Evolutionary conservation across 108 stramenopile genomes (phyloP), one percentile per base, ranked within the genome.

Genomic region (Nannochloropsis granulata): DNA sequence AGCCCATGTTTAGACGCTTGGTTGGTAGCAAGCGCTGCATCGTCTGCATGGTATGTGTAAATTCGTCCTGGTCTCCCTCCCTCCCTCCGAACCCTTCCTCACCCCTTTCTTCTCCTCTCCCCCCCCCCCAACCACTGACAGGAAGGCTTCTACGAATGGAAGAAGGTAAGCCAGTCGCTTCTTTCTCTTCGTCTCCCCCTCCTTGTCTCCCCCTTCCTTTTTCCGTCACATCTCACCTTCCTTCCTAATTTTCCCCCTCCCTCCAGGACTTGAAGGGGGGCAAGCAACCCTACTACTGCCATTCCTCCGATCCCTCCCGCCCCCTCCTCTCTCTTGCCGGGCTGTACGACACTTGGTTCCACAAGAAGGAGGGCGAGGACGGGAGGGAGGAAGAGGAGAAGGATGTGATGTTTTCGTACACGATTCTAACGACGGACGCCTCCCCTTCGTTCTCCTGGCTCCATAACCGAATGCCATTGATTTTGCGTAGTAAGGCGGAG

Each of bases 131-230:
- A 71, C 11, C 11, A 71, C 56, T 7, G 8, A 0, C 84, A 86
- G 44, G 79, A 86, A 26, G 87, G 87, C n/a, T 88, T 88, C 86
- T 88, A 88, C 78, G 87, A 88, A 79, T 88, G 87, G 87, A 88
- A 83, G 83, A 25, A 24, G 12, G 56, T 71, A 71, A 71, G 11
- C 56, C 5, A 5, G 5, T 34, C 34, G 34, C 5, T 1, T 34
- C 34, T 34, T 5, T 34, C 34, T 34, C 34, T 34, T 34, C n/a
- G n/a, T n/a, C n/a, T 34, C 34, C 34, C 5, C 34, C 56, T 10
- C 56, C 7, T 5, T 11, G 0, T 0, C 56, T 71, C n/a, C n/a
- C 56, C n/a, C 56, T 2, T 0, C n/a, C 21, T 7, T 3, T n/a
- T 16, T 11, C 21, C 56, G 56, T 10, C 9, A n/a, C n/a, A n/a